Evolutionary conservation across 1,284 basidiomycete species (phyloP), one percentile per base, ranked within the genome.

Genomic region (Moesziomyces sp.): DNA sequence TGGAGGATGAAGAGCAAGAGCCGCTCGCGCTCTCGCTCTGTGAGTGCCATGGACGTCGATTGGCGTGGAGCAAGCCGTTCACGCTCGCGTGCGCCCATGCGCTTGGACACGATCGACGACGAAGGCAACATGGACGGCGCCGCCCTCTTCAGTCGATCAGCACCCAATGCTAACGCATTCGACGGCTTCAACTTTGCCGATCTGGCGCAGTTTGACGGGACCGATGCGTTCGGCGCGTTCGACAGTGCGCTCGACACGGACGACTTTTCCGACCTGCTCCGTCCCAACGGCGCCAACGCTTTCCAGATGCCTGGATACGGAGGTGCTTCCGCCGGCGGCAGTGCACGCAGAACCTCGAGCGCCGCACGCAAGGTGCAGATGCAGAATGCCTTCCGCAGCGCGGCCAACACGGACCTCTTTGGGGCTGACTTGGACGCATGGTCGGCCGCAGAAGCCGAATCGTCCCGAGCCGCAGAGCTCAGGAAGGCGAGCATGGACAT

Each of bases 1-100:
- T 84, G 83, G 83, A 75, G 82, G 38, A 77, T 76, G 44, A 82
- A 78, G 58, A 84, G 78, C 50, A 80, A 83, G 58, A 82, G 77
- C 26, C 79, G 82, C 10, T 85, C 76, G 83, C 88, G 59, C 19
- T 83, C 87, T 88, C 77, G 72, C n/a, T 79, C 68, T 54, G 82
- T 86, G 19, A 87, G 86, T 74, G 84, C 85, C 43, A 97, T 98
- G 91, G 96, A 98, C 38, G 96, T 98, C 90, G 96, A 98, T 83
- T 97, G 95, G 94, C 89, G 94, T 46, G 91, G 92, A 19, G 90
- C 93, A 81, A 94, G 93, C 81, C 89, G 94, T 65, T 97, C 94
- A 16, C 89, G 94, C 68, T 97, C 96, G 23, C 90, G 95, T 26
- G 91, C 92, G 79, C 91, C 93, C 1, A 62, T 57, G 38, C 65